These are phyloP conservation scores for Pezicula radicicola DNA, from an alignment of 2,329 filamentous ascomycete genomes.

Conservation along the genomic window DNA sequence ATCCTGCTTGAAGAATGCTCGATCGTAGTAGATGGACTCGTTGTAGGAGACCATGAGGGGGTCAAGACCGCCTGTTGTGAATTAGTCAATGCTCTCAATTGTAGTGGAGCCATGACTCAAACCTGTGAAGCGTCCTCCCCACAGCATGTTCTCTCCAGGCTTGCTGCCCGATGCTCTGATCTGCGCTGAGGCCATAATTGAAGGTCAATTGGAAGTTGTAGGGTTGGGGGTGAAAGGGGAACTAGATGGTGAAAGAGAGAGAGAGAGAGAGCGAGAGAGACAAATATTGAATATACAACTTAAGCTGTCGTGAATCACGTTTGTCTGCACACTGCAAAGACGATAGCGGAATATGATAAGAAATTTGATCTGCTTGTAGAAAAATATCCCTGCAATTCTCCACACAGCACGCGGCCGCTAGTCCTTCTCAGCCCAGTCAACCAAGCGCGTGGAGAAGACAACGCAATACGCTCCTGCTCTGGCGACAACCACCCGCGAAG, in stretches of 20 bases:
- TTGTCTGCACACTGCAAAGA: background rate
- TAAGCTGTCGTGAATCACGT: background rate
- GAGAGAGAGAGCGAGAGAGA: no score
- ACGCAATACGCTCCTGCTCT: background rate
- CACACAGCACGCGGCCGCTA: background rate
- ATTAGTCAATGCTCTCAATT: conserved; percentile 6
- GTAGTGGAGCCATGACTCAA: conserved; percentile 10
- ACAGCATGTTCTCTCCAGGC: conserved; percentile 44
- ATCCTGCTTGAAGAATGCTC: conserved; percentile 74
- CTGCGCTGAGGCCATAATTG: conserved; percentile 22
- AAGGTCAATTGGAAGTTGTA: conserved; percentile 4
- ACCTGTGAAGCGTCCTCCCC: conserved; percentile 61
- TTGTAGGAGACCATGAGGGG: conserved; percentile 87
- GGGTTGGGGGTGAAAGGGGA: background rate
- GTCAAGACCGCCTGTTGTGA: conserved; percentile 67
- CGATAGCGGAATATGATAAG: conserved; percentile 2
- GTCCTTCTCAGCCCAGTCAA: background rate
- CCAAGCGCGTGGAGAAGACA: background rate
- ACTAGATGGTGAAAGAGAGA: no score
- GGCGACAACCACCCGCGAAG: background rate
- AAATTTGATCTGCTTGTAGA: background rate
- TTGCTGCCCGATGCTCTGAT: conserved; percentile 23
- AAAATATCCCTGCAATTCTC: background rate
- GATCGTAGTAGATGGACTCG: conserved; percentile 75
- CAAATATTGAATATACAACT: no score